Conservation (phyloP, 345 rosid genomes). For the Gossypium herbaceum region DNA sequence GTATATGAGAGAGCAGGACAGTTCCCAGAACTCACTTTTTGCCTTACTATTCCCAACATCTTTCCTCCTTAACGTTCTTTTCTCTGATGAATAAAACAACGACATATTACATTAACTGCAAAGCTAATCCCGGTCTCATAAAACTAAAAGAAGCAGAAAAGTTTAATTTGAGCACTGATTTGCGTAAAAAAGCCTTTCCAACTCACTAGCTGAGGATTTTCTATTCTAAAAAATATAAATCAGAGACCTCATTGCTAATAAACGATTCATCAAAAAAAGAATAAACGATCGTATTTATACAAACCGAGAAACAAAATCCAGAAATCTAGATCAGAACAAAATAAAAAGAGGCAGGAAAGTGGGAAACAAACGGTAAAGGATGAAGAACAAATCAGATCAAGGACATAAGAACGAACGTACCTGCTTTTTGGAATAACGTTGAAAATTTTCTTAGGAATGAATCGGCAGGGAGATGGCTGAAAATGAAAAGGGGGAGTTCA, state of each 20-base stretch:
- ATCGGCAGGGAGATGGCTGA: neutral
- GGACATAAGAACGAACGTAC: neutral
- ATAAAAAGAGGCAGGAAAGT: neutral
- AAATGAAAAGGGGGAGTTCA: neutral
- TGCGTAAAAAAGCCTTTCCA: neutral
- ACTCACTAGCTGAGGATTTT: neutral
- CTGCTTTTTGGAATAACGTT: neutral
- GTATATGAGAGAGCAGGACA: constrained; percentile 8
- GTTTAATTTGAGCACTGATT: neutral
- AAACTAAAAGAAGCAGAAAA: neutral
- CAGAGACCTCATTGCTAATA: neutral
- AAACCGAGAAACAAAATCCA: neutral
- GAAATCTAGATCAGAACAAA: neutral
- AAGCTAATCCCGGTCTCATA: neutral
- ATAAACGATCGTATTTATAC: neutral
- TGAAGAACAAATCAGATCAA: neutral
- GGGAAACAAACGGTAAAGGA: neutral
- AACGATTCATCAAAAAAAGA: neutral
- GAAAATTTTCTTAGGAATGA: neutral
- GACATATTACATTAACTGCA: neutral
- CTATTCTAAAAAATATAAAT: neutral
- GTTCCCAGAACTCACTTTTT: constrained; percentile 30
- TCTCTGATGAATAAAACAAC: neutral
- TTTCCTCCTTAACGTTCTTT: constrained; percentile 4
- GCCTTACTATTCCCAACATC: constrained; percentile 51